phyloP scores from a whole-genome alignment of 2,329 filamentous ascomycete genomes.

The Myriosclerotinia curreyana region DNA sequence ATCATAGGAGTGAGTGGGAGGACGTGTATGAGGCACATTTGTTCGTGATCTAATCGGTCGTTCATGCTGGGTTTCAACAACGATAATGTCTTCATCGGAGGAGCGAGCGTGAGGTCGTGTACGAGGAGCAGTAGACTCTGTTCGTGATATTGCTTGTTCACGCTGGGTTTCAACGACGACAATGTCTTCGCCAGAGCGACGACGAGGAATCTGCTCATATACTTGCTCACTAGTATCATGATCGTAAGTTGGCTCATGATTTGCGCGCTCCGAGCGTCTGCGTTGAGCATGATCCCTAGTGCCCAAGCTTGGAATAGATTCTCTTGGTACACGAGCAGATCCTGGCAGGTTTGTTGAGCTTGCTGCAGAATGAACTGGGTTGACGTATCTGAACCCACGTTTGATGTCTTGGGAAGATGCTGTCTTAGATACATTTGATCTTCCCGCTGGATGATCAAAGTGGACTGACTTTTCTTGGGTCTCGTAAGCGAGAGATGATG shows the following conservation, averaged over 20 bases:
- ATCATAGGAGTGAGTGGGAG: too few relatives aligned
- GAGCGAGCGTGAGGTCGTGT: too few relatives aligned
- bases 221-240: neutral
- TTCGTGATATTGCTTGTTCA: neutral
- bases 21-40: too few relatives aligned
- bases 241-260: neutral
- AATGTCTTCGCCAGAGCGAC: neutral
- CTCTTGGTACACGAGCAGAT: constrained; percentile 2
- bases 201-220: neutral
- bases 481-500: neutral
- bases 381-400: neutral
- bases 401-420: neutral
- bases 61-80: neutral
- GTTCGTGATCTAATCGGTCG: neutral
- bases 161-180: constrained; percentile 1
- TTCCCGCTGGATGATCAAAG: neutral
- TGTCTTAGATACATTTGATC: neutral
- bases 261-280: constrained; percentile 8
- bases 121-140: neutral
- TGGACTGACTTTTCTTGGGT: neutral
- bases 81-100: neutral
- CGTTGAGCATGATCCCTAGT: neutral
- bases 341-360: neutral
- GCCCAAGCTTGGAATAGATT: constrained; percentile 1
- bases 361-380: neutral